Evolutionary conservation across 1,139 yeast species (phyloP).

Genomic region (Magnusiomyces paraingens): DNA sequence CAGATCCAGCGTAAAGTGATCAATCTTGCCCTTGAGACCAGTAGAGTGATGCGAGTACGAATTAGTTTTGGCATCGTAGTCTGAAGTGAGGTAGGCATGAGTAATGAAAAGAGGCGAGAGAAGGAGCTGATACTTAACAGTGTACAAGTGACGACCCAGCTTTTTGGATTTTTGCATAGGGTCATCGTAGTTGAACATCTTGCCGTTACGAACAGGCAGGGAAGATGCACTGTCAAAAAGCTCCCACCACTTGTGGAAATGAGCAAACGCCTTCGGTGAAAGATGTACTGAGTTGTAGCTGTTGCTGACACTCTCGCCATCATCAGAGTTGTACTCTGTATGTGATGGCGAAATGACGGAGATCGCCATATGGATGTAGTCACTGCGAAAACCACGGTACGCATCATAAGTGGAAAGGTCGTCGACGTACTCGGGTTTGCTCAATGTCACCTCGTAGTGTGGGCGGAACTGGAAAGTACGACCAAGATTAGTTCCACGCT

Average conservation of each 20-base stretch:
- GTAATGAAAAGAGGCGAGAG: conserved; percentile 69
- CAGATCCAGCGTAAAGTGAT: conserved; percentile 63
- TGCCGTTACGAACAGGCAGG: conserved; percentile 70
- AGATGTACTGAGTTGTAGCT: conserved; percentile 69
- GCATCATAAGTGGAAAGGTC: conserved; percentile 56
- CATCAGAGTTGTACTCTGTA: conserved; percentile 23
- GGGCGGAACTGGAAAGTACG: conserved; percentile 54
- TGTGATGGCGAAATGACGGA: conserved; percentile 47
- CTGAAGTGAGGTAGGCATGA: conserved; percentile 59
- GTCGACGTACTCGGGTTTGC: conserved; percentile 55
- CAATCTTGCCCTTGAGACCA: conserved; percentile 71
- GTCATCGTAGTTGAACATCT: conserved; percentile 45
- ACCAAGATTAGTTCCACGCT: conserved; percentile 20
- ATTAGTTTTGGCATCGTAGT: conserved; percentile 39
- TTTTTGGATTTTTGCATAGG: conserved; percentile 41
- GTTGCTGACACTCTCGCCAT: conserved; percentile 23
- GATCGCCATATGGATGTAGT: conserved; percentile 72
- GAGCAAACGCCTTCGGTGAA: conserved; percentile 60
- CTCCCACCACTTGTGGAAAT: conserved; percentile 81
- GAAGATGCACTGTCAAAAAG: conserved; percentile 64
- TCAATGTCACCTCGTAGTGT: conserved; percentile 61
- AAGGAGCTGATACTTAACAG: conserved; percentile 72
- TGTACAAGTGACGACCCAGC: conserved; percentile 70
- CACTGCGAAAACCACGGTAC: conserved; percentile 69
- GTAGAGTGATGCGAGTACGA: conserved; percentile 52